A percentile compares a stretch with the other conserved stretches of the same genome.
Conservation (phyloP, 768 basidiomycete genomes). For the Lyophyllum atratum region DNA sequence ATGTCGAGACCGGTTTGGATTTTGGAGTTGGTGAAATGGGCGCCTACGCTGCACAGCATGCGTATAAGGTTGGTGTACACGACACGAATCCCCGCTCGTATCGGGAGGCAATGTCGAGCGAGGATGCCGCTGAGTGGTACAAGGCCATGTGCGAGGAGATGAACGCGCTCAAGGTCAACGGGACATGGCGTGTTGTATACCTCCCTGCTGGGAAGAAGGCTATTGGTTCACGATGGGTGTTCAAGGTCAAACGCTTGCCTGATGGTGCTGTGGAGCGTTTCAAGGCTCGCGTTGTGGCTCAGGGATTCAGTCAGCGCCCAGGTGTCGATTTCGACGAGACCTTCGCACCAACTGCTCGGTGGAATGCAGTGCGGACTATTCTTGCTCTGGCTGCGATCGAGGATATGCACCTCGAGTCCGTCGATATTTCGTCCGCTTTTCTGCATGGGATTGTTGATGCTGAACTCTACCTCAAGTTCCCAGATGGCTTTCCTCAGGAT, state of each 20-base stretch:
- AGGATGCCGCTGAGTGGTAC: conserved; percentile 24
- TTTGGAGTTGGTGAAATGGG: background rate
- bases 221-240: conserved; percentile 41
- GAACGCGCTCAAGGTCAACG: conserved; percentile 21
- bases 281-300: conserved; percentile 44
- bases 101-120: conserved; percentile 19
- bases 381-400: conserved; percentile 27
- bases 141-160: conserved; percentile 31
- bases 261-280: conserved; percentile 38
- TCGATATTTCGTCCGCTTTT: conserved; percentile 10
- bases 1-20: background rate
- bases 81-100: conserved; percentile 12
- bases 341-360: conserved; percentile 30
- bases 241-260: conserved; percentile 40
- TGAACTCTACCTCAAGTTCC: background rate
- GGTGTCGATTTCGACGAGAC: conserved; percentile 42
- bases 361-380: conserved; percentile 16
- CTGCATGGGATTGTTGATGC: background rate
- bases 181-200: conserved; percentile 36
- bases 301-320: conserved; percentile 37
- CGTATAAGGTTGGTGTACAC: conserved; percentile 2
- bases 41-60: background rate
- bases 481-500: background rate
- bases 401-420: conserved; percentile 22
- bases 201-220: conserved; percentile 31